Percentiles rank a stretch among this genome's conserved stretches.
phyloP scores from a whole-genome alignment of 768 basidiomycete genomes.

The Filobasidium floriforme region DNA sequence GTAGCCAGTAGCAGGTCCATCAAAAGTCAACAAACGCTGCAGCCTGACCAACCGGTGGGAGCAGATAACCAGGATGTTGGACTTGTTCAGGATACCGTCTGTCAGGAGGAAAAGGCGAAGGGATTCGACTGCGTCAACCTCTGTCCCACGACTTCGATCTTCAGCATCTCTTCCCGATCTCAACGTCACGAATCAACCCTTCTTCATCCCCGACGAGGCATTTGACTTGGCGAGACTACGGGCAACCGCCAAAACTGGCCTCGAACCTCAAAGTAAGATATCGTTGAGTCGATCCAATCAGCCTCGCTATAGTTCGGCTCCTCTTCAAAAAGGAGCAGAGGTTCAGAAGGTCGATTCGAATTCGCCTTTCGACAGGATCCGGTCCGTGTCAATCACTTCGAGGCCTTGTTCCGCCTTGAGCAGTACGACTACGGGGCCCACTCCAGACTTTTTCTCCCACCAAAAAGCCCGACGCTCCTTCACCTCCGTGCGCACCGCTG shows the following conservation, averaged over 20 bases:
- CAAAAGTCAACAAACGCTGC: background rate
- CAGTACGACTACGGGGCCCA: slow-evolving; percentile 1
- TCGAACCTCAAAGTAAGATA: background rate
- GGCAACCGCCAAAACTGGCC: background rate
- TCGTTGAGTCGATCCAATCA: background rate
- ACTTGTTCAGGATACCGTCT: background rate
- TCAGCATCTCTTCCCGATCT: slow-evolving; percentile 4
- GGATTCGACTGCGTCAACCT: background rate
- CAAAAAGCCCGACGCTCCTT: slow-evolving; percentile 4
- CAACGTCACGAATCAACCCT: background rate
- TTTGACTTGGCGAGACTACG: background rate
- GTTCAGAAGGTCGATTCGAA: background rate
- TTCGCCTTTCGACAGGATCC: background rate
- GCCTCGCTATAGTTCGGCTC: background rate
- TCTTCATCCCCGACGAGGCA: slow-evolving; percentile 4
- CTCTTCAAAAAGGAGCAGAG: background rate
- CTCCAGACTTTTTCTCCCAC: slow-evolving; percentile 3
- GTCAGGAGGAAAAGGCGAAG: background rate
- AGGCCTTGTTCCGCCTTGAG: background rate
- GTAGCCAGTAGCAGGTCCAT: background rate
- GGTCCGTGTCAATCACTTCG: background rate
- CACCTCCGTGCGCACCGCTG: background rate
- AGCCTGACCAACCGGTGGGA: background rate
- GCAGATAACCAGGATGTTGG: background rate
- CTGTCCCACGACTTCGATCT: background rate